Percentiles rank a stretch among this genome's conserved stretches.
phyloP scores from a whole-genome alignment of 768 basidiomycete genomes.

The Lentinula edodes region DNA sequence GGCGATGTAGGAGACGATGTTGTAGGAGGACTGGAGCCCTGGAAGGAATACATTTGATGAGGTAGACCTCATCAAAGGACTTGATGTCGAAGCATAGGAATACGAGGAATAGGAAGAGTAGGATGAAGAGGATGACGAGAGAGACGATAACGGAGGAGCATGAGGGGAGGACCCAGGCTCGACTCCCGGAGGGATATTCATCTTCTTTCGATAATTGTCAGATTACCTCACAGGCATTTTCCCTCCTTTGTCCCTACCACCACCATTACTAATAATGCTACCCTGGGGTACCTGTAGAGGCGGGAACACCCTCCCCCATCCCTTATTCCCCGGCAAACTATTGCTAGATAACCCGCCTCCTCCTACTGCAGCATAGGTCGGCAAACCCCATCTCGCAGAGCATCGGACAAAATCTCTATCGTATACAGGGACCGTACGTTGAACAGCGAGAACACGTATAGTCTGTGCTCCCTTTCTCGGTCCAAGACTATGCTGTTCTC shows the following conservation, averaged over 20 bases:
- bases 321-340: conserved; percentile 39
- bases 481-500: conserved; percentile 38
- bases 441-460: conserved; percentile 67
- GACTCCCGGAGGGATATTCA: conserved; percentile 58
- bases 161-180: conserved; percentile 44
- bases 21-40: background rate
- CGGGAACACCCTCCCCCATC: conserved; percentile 74
- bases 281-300: conserved; percentile 29
- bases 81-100: background rate
- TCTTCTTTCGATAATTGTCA: conserved; percentile 69
- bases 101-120: background rate
- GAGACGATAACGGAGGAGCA: background rate
- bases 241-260: conserved; percentile 19
- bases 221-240: conserved; percentile 59
- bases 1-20: background rate
- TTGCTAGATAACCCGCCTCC: background rate
- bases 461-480: conserved; percentile 59
- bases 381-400: conserved; percentile 36
- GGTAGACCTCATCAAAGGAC: background rate
- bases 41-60: background rate
- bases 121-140: background rate
- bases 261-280: background rate
- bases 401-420: conserved; percentile 77
- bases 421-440: conserved; percentile 84
- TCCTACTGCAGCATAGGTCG: background rate